Evolutionary conservation across 2,329 filamentous ascomycete species (phyloP), one percentile per base, ranked within the genome.

Genomic region (Colletotrichum ledebouriae): DNA sequence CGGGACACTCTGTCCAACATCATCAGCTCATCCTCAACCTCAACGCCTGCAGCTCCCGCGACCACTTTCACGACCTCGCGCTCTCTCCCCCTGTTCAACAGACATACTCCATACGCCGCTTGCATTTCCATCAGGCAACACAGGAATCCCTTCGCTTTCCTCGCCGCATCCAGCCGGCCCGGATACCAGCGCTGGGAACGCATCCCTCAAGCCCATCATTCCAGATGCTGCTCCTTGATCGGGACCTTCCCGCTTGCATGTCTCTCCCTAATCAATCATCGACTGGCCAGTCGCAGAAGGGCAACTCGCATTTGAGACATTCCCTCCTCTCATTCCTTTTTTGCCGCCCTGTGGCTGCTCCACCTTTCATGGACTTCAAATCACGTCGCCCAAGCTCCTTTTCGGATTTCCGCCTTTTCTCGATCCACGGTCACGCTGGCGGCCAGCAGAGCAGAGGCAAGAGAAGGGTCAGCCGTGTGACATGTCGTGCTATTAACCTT

Each of bases 401-500:
- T 34, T 42, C 34, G 12, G 33, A 34, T 4, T 44, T 9, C 22
- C 17, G 20, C 29, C 34, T 33, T 33, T 17, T 53, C 49, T 53
- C 22, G 25, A 33, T 29, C 20, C 5, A 3, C 25, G 29, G n/a
- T 34, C 22, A 17, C 12, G 34, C 47, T 37, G 41, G 22, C 29
- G 50, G 39, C 17, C 55, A 44, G 11, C 9, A 42, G n/a, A 46
- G 46, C 3, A 22, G 22, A 22, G 17, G 17, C 17, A 55, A 63
- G 41, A 44, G 39, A 55, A 67, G 44, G 41, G 39, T 56, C 50
- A 42, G 15, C 29, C 12, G 67, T 66, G 66, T 58, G 59, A 69
- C 60, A 65, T 66, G 69, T 66, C 59, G 66, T 70, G 66, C 47
- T 46, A 64, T 65, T 70, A 69, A 69, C 66, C 66, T 70, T 65